phyloP scores from a whole-genome alignment of 768 basidiomycete genomes.

The Leccinum ochraceum region DNA sequence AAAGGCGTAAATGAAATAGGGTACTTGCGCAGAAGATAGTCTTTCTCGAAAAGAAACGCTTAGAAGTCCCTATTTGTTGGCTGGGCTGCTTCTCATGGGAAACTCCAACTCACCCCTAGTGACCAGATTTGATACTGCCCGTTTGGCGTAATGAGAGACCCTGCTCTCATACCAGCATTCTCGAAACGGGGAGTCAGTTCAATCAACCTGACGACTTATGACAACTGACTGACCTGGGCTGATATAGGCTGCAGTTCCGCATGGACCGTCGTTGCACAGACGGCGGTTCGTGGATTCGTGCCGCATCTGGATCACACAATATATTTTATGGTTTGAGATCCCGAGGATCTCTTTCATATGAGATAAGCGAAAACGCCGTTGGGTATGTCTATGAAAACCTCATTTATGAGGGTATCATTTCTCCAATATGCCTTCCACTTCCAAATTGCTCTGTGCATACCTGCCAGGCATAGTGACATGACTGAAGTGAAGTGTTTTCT shows the following conservation, averaged over 20 bases:
- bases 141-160: slow-evolving; percentile 16
- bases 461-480: slow-evolving; percentile 59
- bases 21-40: slow-evolving; percentile 3
- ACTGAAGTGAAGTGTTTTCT: slow-evolving; percentile 47
- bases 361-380: too few relatives aligned
- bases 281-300: slow-evolving; percentile 32
- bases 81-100: slow-evolving; percentile 20
- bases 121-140: slow-evolving; percentile 62
- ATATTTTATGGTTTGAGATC: slow-evolving; percentile 67
- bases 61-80: neutral
- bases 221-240: slow-evolving; percentile 60
- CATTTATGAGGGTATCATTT: slow-evolving; percentile 56
- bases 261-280: slow-evolving; percentile 51
- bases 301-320: slow-evolving; percentile 56
- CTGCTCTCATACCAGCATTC: slow-evolving; percentile 56
- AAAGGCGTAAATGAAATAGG: slow-evolving; percentile 14
- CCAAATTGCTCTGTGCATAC: slow-evolving; percentile 64
- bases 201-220: neutral
- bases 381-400: slow-evolving; percentile 42
- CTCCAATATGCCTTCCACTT: slow-evolving; percentile 49
- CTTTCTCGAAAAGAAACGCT: slow-evolving; percentile 2
- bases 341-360: slow-evolving; percentile 24
- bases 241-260: slow-evolving; percentile 66
- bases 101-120: slow-evolving; percentile 63
- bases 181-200: slow-evolving; percentile 26